Percentiles rank a stretch among this genome's conserved stretches.
Evolutionary conservation across 2,329 filamentous ascomycete species (phyloP).

Genomic region (Aspergillus fumigatiaffinis): DNA sequence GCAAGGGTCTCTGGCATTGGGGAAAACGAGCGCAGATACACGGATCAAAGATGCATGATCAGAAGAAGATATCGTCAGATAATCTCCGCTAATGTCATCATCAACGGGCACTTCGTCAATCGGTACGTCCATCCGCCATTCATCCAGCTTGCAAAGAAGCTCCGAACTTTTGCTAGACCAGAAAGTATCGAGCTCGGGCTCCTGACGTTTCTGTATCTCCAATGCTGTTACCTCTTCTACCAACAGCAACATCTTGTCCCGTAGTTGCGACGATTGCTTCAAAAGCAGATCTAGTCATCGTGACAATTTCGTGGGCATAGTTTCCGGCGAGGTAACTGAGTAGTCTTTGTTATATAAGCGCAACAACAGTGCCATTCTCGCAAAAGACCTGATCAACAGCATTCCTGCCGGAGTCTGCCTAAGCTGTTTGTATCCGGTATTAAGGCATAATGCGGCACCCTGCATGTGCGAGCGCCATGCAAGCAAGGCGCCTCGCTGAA

Average conservation of each 20-base stretch:
- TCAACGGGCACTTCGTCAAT: constrained; percentile 7
- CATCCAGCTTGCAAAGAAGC: constrained; percentile 1
- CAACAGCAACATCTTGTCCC: constrained; percentile 5
- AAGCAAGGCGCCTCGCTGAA: constrained; percentile 9
- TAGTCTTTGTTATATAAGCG: constrained; percentile 12
- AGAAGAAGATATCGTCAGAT: constrained; percentile 6
- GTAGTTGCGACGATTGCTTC: constrained; percentile 2
- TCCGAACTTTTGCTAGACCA: constrained; percentile 4
- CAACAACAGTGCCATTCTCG: constrained; percentile 13
- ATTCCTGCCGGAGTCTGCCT: constrained; percentile 7
- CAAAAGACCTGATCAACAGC: constrained; percentile 9
- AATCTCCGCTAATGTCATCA: constrained; percentile 1
- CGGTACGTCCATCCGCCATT: constrained; percentile 5
- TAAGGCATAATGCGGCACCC: constrained; percentile 10
- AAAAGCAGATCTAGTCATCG: constrained; percentile 7
- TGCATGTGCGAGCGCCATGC: constrained; percentile 12
- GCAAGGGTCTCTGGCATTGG: constrained; percentile 8
- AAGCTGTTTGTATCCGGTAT: constrained; percentile 3
- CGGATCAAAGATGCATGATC: background rate
- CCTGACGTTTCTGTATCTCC: constrained; percentile 10
- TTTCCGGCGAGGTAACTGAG: constrained; percentile 8
- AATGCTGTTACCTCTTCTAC: constrained; percentile 10
- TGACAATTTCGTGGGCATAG: constrained; percentile 5
- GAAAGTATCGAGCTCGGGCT: constrained; percentile 2
- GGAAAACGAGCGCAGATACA: constrained; percentile 7